These are phyloP conservation scores for Sphaceloma murrayae DNA, from an alignment of 2,329 filamentous ascomycete species.

Conservation along the genomic window DNA sequence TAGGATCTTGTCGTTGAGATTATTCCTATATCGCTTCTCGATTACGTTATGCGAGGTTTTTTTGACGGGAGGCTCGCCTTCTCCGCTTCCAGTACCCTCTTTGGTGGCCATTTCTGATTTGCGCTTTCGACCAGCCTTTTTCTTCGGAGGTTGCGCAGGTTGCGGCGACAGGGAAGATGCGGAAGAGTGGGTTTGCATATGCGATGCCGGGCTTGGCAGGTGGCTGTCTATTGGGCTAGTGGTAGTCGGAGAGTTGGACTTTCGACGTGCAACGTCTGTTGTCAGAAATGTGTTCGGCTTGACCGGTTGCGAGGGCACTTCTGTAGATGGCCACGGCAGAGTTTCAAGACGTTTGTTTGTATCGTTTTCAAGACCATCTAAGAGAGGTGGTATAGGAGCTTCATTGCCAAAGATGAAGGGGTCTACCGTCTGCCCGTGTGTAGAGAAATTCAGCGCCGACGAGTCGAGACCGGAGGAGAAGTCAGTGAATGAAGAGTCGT, in stretches of 20 bases:
- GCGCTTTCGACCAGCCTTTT: slow-evolving; percentile 29
- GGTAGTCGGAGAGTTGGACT: slow-evolving; percentile 5
- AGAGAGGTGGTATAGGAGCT: slow-evolving; percentile 14
- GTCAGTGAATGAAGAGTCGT: slow-evolving; percentile 25
- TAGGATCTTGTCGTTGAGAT: slow-evolving; percentile 94
- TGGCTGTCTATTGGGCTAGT: slow-evolving; percentile 21
- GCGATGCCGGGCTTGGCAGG: slow-evolving; percentile 27
- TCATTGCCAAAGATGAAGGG: slow-evolving; percentile 19
- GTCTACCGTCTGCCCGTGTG: slow-evolving; percentile 14
- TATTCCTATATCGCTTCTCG: slow-evolving; percentile 91
- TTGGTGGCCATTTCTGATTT: slow-evolving; percentile 26
- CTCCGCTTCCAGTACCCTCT: slow-evolving; percentile 28
- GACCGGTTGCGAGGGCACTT: slow-evolving; percentile 13
- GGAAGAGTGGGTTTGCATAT: slow-evolving; percentile 24
- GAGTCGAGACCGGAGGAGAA: slow-evolving; percentile 21
- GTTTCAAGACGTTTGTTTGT: slow-evolving; percentile 22
- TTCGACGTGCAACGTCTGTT: neutral
- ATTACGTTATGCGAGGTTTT: slow-evolving; percentile 98
- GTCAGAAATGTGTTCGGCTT: slow-evolving; percentile 6
- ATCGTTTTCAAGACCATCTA: slow-evolving; percentile 19
- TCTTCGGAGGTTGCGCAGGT: slow-evolving; percentile 25
- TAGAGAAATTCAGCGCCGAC: slow-evolving; percentile 25
- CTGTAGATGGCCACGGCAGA: slow-evolving; percentile 13
- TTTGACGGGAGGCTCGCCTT: slow-evolving; percentile 49
- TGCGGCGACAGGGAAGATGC: slow-evolving; percentile 26